Evolutionary conservation across 2,329 filamentous ascomycete genomes (phyloP).

Genomic region (Ceratocystis albifundus): DNA sequence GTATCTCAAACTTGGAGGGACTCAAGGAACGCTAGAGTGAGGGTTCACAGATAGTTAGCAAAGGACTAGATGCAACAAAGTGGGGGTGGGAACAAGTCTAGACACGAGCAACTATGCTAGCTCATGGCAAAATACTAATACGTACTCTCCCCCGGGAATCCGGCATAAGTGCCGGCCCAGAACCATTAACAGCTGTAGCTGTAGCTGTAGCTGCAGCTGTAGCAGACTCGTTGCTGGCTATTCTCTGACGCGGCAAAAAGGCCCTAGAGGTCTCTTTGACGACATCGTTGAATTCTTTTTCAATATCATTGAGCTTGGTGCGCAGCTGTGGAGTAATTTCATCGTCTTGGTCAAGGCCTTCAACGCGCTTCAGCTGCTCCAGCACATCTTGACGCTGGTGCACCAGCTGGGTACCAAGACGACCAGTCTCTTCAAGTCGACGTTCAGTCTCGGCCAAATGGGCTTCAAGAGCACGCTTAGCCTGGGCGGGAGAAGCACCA

Average conservation of each 20-base stretch:
- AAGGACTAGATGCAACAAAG: not conserved
- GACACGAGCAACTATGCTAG: too few species aligned
- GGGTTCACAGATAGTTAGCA: not conserved
- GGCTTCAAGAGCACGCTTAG: slow-evolving; percentile 77
- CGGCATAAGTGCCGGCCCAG: slow-evolving; percentile 42
- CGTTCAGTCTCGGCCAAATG: slow-evolving; percentile 88
- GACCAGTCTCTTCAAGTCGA: slow-evolving; percentile 80
- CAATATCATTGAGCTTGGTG: slow-evolving; percentile 71
- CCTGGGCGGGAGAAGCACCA: slow-evolving; percentile 68
- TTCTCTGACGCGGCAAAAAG: slow-evolving; percentile 73
- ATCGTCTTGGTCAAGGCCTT: slow-evolving; percentile 60
- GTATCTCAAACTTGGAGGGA: slow-evolving; percentile 69
- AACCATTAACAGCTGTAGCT: slow-evolving; percentile 17
- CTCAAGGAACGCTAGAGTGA: slow-evolving; percentile 51
- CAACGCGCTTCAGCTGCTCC: slow-evolving; percentile 73
- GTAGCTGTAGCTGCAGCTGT: not conserved
- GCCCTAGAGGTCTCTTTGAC: slow-evolving; percentile 80
- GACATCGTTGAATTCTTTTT: slow-evolving; percentile 90
- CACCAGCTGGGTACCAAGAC: slow-evolving; percentile 74
- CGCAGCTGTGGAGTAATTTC: slow-evolving; percentile 76
- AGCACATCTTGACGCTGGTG: slow-evolving; percentile 75
- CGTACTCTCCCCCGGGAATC: slow-evolving; percentile 43
- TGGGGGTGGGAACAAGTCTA: too few species aligned
- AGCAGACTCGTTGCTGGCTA: slow-evolving; percentile 55
- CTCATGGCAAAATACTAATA: not conserved